Percentiles rank a stretch among this genome's conserved stretches.
Conservation (phyloP, 2,329 filamentous ascomycete genomes). For the Acrodontium crateriforme region DNA sequence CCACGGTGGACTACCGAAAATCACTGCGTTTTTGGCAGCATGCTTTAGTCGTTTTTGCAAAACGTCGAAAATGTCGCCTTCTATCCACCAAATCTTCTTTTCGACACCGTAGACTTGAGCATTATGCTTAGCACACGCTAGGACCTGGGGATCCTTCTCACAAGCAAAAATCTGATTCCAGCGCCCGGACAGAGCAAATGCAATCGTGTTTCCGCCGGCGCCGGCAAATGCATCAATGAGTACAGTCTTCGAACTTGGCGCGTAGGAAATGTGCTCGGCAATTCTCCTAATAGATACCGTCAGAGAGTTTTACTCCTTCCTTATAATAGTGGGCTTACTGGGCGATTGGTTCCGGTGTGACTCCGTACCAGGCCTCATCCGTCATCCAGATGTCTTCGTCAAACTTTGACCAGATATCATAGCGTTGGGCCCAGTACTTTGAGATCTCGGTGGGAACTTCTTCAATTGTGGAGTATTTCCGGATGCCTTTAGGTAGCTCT, state of each 20-base stretch:
- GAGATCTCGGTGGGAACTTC: slow-evolving; percentile 73
- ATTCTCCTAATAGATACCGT: slow-evolving; percentile 45
- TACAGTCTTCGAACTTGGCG: slow-evolving; percentile 43
- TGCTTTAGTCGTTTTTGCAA: slow-evolving; percentile 40
- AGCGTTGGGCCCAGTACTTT: slow-evolving; percentile 86
- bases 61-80: slow-evolving; percentile 73
- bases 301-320: no score
- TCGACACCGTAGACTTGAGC: slow-evolving; percentile 70
- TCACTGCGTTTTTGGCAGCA: slow-evolving; percentile 38
- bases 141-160: slow-evolving; percentile 65
- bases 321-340: slow-evolving; percentile 39
- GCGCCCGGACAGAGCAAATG: slow-evolving; percentile 68
- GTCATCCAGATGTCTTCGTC: slow-evolving; percentile 84
- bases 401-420: slow-evolving; percentile 76
- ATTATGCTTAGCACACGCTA: slow-evolving; percentile 88
- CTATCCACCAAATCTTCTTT: slow-evolving; percentile 69
- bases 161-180: slow-evolving; percentile 81
- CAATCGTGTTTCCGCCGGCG: slow-evolving; percentile 85
- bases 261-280: slow-evolving; percentile 52
- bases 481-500: slow-evolving; percentile 45
- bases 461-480: slow-evolving; percentile 57
- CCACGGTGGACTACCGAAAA: slow-evolving; percentile 65
- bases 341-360: slow-evolving; percentile 86
- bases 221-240: slow-evolving; percentile 85
- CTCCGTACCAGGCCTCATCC: slow-evolving; percentile 89